phyloP scores from a whole-genome alignment of 495 filamentous ascomycete species.

The Aspergillus ostianus region DNA sequence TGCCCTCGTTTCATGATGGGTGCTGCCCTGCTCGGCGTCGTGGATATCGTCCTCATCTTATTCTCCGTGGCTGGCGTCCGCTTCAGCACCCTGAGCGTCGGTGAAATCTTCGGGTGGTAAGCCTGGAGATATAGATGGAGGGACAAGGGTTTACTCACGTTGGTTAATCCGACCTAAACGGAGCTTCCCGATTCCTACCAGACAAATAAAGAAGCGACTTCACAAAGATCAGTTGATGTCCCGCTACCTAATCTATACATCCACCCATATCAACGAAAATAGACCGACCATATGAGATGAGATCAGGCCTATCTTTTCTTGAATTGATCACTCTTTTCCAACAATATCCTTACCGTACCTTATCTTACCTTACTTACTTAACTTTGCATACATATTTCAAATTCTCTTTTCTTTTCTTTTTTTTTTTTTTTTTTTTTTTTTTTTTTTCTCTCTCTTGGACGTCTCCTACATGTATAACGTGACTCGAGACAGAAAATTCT shows the following conservation, averaged over 20 bases:
- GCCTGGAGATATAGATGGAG: not conserved
- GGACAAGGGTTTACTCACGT: not conserved
- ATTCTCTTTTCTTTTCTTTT: too few species aligned
- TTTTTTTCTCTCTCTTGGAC: too few species aligned
- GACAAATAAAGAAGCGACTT: too few species aligned
- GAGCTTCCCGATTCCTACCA: not conserved
- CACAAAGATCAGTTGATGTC: not conserved
- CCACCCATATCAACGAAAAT: too few species aligned
- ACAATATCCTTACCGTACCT: too few species aligned
- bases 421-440: too few species aligned
- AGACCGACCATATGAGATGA: too few species aligned
- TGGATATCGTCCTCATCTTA: slow-evolving; percentile 70
- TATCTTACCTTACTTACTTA: too few species aligned
- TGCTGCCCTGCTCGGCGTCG: slow-evolving; percentile 65
- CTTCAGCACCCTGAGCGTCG: slow-evolving; percentile 71
- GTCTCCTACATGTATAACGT: not conserved
- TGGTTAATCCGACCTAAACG: not conserved
- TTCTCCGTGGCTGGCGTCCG: slow-evolving; percentile 70
- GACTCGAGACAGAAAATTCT: not conserved
- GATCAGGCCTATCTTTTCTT: too few species aligned
- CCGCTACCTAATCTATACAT: too few species aligned
- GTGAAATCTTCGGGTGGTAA: slow-evolving; percentile 84
- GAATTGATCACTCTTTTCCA: too few species aligned
- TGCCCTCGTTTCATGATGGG: slow-evolving; percentile 86
- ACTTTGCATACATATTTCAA: too few species aligned